phyloP scores from a whole-genome alignment of 1,284 basidiomycete species.

The Pyrrhoderma noxium region DNA sequence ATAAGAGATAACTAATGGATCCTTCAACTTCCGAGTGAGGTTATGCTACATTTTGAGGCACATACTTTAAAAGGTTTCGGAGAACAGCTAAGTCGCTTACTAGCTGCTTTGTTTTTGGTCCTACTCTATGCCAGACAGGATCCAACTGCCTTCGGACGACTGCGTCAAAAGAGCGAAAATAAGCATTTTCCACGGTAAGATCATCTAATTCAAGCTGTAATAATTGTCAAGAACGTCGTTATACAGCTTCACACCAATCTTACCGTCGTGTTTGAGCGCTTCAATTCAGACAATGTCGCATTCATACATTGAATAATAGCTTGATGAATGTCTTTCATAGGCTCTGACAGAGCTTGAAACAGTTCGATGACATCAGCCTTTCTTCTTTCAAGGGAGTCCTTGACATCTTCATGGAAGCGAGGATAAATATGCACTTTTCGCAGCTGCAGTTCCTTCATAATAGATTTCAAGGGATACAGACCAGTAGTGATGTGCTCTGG shows the following conservation, averaged over 20 bases:
- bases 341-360: slow-evolving; percentile 77
- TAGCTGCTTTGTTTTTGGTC: slow-evolving; percentile 85
- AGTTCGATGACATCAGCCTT: slow-evolving; percentile 91
- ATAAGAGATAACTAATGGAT: slow-evolving; percentile 69
- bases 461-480: slow-evolving; percentile 83
- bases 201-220: slow-evolving; percentile 89
- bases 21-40: not conserved
- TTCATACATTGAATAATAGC: slow-evolving; percentile 95
- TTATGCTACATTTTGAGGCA: slow-evolving; percentile 15
- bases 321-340: slow-evolving; percentile 88
- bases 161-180: slow-evolving; percentile 90
- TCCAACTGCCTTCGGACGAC: slow-evolving; percentile 87
- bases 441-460: slow-evolving; percentile 89
- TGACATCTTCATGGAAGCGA: slow-evolving; percentile 84
- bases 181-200: slow-evolving; percentile 87
- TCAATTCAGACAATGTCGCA: slow-evolving; percentile 84
- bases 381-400: slow-evolving; percentile 71
- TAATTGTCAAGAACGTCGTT: slow-evolving; percentile 1
- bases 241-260: slow-evolving; percentile 22
- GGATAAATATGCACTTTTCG: slow-evolving; percentile 89
- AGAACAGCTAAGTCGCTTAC: slow-evolving; percentile 86
- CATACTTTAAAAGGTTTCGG: slow-evolving; percentile 76
- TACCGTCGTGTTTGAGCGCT: slow-evolving; percentile 80
- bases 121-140: slow-evolving; percentile 95
- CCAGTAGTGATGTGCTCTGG: slow-evolving; percentile 93